Evolutionary conservation across 208 protist species (phyloP), one percentile per base, ranked within the genome.

Genomic region (Leishmania turanica): DNA sequence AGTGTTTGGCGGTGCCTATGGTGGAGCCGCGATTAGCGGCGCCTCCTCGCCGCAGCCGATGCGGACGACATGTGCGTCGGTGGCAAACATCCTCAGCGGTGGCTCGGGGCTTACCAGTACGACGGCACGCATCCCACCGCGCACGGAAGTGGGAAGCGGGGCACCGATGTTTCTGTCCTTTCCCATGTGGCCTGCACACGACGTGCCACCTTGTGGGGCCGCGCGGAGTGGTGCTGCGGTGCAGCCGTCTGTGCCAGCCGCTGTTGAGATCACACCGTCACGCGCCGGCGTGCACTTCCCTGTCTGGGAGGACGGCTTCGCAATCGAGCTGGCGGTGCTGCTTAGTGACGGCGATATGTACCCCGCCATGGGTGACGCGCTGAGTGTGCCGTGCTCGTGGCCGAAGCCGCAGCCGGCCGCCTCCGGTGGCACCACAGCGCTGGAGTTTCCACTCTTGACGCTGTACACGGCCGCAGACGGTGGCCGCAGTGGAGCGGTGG

Each of bases 301-400:
- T 1, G 74, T 88, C 53, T 88, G 84, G 84, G 84, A 84, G 34
- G 81, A 88, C 81, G 84, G 80, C 72, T 83, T 88, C 54, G 84
- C 84, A 6, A 74, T 88, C 42, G 84, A 88, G 77, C 53, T 73
- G 71, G 80, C 78, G 17, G 81, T 88, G n/a, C 49, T 84, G 56
- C 62, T 88, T 3, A 80, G 64, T 9, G 80, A 88, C 78, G 82
- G 82, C 56, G 78, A 86, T 64, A 77, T 79, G 53, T 82, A 86
- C 78, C 82, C 82, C 21, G 77, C 82, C 51, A 76, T 86, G 47
- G 82, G 82, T 19, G 82, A 86, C 47, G 53, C 74, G 31, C 34
- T 86, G 64, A 77, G 66, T 42, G 75, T 86, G 60, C 82, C 82
- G 27, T 86, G 72, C 74, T 77, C 78, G 34, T 82, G 78, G 82